Percentiles rank a stretch among this genome's conserved stretches.
Conservation (phyloP, 1,139 yeast genomes). For the Scheffersomyces insectosa region DNA sequence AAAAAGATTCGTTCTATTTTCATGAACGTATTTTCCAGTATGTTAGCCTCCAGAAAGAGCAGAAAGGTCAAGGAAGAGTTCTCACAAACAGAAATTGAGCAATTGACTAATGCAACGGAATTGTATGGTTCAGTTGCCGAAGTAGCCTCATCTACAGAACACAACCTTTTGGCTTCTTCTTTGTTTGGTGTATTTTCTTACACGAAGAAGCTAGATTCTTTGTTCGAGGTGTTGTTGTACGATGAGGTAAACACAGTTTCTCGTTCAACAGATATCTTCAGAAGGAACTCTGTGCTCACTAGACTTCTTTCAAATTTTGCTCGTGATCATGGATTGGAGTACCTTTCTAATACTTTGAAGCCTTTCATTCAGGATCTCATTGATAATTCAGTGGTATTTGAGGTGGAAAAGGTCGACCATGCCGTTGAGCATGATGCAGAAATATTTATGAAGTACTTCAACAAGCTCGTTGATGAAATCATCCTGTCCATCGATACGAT, state of each 20-base stretch:
- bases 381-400: conserved; percentile 54
- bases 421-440: conserved; percentile 40
- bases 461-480: conserved; percentile 61
- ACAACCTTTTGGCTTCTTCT: conserved; percentile 60
- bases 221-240: conserved; percentile 57
- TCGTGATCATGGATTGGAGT: conserved; percentile 61
- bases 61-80: conserved; percentile 24
- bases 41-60: conserved; percentile 45
- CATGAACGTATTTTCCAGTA: conserved; percentile 73
- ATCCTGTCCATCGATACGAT: conserved; percentile 54
- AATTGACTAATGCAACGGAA: conserved; percentile 26
- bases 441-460: conserved; percentile 59
- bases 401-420: conserved; percentile 58
- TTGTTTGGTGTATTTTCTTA: conserved; percentile 63
- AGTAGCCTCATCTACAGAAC: conserved; percentile 58
- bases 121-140: conserved; percentile 56
- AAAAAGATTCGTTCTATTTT: conserved; percentile 67
- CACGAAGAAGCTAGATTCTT: conserved; percentile 51
- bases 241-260: conserved; percentile 64
- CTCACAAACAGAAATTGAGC: conserved; percentile 23
- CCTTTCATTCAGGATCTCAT: conserved; percentile 59
- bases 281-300: conserved; percentile 83
- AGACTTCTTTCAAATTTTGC: conserved; percentile 73
- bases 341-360: conserved; percentile 52
- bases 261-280: conserved; percentile 68